phyloP scores from a whole-genome alignment of 257 asterid genomes.

The Forsythia viridissima region DNA sequence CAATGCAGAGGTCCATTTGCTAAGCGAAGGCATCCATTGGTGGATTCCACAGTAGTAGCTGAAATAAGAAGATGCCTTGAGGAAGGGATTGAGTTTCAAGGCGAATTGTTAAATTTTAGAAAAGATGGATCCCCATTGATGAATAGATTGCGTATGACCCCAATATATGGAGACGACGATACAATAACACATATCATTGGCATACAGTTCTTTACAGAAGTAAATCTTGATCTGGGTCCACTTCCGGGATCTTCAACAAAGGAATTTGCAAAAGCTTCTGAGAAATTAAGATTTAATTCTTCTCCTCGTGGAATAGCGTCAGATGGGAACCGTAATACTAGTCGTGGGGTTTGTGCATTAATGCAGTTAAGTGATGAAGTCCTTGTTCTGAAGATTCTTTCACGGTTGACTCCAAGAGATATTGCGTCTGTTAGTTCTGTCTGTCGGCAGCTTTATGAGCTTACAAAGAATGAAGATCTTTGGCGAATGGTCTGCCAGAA shows the following conservation, averaged over 20 bases:
- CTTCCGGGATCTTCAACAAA: conserved; percentile 2
- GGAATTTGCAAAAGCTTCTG: conserved; percentile 6
- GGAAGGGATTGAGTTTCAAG: conserved; percentile 18
- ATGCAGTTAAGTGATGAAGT: conserved; percentile 22
- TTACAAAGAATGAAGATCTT: conserved; percentile 17
- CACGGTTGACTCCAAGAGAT: conserved; percentile 20
- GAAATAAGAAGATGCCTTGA: conserved; percentile 21
- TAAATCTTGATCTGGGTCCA: conserved; percentile 15
- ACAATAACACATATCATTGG: conserved; percentile 17
- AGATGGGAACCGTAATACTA: neutral
- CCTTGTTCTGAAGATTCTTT: conserved; percentile 15
- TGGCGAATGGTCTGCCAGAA: conserved; percentile 23
- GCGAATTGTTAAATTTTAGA: conserved; percentile 19
- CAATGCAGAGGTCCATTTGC: conserved; percentile 23
- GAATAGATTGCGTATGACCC: conserved; percentile 17
- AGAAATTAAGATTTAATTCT: conserved; percentile 5
- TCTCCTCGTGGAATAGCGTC: neutral
- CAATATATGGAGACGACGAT: conserved; percentile 17
- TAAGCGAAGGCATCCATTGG: conserved; percentile 20
- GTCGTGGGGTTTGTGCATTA: conserved; percentile 12
- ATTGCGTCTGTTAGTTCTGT: conserved; percentile 21
- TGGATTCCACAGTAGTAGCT: conserved; percentile 15
- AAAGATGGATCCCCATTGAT: conserved; percentile 19
- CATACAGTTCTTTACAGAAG: conserved; percentile 17
- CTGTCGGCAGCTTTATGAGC: neutral